A percentile compares a stretch with the other conserved stretches of the same genome.
Evolutionary conservation across 441 rosid species (phyloP).

Genomic region (Erysimum cheiri): DNA sequence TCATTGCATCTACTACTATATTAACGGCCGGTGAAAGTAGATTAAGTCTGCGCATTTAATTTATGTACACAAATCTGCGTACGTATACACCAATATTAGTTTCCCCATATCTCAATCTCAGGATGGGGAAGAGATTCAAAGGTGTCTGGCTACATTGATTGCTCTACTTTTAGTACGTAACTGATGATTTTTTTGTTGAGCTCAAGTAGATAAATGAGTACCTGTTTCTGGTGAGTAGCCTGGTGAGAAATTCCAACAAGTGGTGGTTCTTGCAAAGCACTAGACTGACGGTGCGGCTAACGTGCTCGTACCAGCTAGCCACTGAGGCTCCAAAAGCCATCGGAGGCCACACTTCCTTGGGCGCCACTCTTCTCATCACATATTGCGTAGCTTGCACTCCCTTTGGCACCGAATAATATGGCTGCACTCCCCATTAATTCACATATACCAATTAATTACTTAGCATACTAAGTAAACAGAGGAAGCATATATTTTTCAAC

Average conservation of each 20-base stretch:
- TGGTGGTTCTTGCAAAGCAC: slow-evolving; percentile 87
- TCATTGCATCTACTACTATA: slow-evolving; percentile 7
- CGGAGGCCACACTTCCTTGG: slow-evolving; percentile 85
- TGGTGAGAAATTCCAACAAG: slow-evolving; percentile 79
- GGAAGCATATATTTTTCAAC: not conserved
- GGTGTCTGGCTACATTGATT: not conserved
- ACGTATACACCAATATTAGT: no score
- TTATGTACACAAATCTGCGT: no score
- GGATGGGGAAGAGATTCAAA: no score
- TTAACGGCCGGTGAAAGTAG: no score
- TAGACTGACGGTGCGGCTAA: slow-evolving; percentile 78
- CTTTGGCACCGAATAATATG: slow-evolving; percentile 78
- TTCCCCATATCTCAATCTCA: no score
- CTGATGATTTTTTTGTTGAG: not conserved
- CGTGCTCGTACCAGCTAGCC: slow-evolving; percentile 95
- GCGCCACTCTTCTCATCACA: slow-evolving; percentile 83
- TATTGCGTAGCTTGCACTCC: slow-evolving; percentile 76
- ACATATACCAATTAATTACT: not conserved
- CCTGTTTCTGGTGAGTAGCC: slow-evolving; percentile 86
- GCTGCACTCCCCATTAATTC: slow-evolving; percentile 52
- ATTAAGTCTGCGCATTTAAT: no score
- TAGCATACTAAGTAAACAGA: slow-evolving; percentile 23
- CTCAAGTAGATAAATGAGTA: slow-evolving; percentile 35
- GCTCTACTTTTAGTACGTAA: not conserved
- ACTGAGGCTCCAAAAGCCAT: slow-evolving; percentile 86